Evolutionary conservation across 139 green algal species (phyloP).

Genomic region (Chlorella sp.): DNA sequence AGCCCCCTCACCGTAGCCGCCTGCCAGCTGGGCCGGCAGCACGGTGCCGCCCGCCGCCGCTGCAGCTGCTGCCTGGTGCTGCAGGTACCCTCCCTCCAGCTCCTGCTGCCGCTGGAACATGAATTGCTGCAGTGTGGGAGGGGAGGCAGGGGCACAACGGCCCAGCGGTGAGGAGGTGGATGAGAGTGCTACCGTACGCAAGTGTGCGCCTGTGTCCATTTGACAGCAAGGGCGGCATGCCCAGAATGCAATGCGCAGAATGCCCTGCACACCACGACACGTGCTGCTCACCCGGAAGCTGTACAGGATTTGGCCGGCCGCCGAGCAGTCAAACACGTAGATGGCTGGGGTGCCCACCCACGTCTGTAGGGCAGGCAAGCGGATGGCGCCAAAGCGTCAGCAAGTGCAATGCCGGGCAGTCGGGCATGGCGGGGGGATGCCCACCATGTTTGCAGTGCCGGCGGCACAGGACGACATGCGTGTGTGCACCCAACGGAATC

Average conservation of each 20-base stretch:
- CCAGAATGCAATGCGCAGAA: no score
- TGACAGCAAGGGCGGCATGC: no score
- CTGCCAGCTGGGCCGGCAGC: not conserved
- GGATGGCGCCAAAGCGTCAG: not conserved
- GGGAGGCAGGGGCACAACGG: no score
- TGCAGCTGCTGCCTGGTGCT: constrained; percentile 22
- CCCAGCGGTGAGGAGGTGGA: no score
- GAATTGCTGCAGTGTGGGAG: constrained; percentile 35
- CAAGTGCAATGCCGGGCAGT: no score
- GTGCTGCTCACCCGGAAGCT: constrained; percentile 65
- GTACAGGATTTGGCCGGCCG: constrained; percentile 92
- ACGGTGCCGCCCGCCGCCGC: not conserved
- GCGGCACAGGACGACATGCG: no score
- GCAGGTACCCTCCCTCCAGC: constrained; percentile 28
- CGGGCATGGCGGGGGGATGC: no score
- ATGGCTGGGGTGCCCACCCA: constrained; percentile 96
- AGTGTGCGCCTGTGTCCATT: no score
- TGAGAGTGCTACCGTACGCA: no score
- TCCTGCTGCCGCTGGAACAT: constrained; percentile 48
- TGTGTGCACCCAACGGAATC: no score
- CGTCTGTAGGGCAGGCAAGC: constrained; percentile 44
- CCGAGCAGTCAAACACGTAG: constrained; percentile 98
- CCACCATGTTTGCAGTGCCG: no score
- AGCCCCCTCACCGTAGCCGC: not conserved
- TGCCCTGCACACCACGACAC: no score